phyloP scores from a whole-genome alignment of 73 alveolate species.

The Paramecium sexaurelia region DNA sequence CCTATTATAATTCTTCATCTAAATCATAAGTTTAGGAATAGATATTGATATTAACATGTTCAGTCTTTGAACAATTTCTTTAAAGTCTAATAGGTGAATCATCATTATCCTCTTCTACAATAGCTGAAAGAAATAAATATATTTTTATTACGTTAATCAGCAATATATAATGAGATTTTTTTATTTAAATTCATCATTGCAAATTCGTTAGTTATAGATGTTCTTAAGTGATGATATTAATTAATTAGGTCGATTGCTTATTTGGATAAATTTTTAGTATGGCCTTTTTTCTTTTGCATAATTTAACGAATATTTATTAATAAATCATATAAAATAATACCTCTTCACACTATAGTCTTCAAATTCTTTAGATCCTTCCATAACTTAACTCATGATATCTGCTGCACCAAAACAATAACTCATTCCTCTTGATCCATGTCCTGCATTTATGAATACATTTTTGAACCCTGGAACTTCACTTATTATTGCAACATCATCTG shows the following conservation, averaged over 20 bases:
- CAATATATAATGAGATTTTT: not conserved
- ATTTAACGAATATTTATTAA: constrained; percentile 31
- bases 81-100: not conserved
- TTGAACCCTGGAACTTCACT: not conserved
- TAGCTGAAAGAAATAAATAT: not conserved
- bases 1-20: constrained; percentile 18
- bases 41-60: not conserved
- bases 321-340: constrained; percentile 36
- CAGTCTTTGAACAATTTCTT: constrained; percentile 9
- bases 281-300: constrained; percentile 2
- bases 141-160: not conserved
- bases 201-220: not conserved
- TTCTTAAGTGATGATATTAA: not conserved
- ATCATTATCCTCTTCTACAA: not conserved
- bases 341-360: constrained; percentile 15
- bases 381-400: not conserved
- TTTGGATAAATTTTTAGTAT: not conserved
- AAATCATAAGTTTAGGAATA: not conserved
- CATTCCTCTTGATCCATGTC: constrained; percentile 53
- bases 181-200: not conserved
- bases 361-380: constrained; percentile 18
- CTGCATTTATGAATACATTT: constrained; percentile 19
- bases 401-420: constrained; percentile 54
- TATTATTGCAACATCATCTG: constrained; percentile 49
- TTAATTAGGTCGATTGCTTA: not conserved